Conservation (phyloP, 768 basidiomycete species). For the Termitomyces sp. region DNA sequence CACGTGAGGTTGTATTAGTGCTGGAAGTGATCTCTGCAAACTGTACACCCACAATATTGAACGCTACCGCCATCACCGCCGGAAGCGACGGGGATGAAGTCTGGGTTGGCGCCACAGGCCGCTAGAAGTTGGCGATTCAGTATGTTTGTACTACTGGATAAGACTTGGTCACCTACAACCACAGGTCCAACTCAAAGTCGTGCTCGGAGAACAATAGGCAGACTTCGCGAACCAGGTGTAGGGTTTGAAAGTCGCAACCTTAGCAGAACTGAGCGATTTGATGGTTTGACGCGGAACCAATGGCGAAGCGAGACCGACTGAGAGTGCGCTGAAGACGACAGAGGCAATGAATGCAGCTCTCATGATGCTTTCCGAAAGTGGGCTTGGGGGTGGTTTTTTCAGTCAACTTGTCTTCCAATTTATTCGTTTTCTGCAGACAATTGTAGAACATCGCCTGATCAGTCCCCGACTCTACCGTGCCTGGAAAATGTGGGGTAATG, state of each 20-base stretch:
- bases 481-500: too few relatives aligned
- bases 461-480: not conserved
- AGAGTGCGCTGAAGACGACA: constrained; percentile 1
- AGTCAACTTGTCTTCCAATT: not conserved
- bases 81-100: constrained; percentile 36
- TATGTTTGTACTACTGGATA: not conserved
- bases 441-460: not conserved
- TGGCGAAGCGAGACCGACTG: constrained; percentile 8
- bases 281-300: constrained; percentile 26
- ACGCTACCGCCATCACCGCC: constrained; percentile 35
- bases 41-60: constrained; percentile 31
- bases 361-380: not conserved
- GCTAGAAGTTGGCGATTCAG: constrained; percentile 14
- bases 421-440: not conserved
- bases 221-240: constrained; percentile 46
- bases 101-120: constrained; percentile 33
- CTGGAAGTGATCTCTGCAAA: not conserved
- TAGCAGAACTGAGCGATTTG: constrained; percentile 30
- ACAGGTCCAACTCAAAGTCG: constrained; percentile 44
- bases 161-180: constrained; percentile 31
- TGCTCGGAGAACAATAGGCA: constrained; percentile 41
- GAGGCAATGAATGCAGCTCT: not conserved
- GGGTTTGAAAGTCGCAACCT: constrained; percentile 38
- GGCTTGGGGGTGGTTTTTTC: not conserved
- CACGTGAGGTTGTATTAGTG: not conserved